Conservation (phyloP, 805 yeast species). For the Hanseniaspora thailandica region DNA sequence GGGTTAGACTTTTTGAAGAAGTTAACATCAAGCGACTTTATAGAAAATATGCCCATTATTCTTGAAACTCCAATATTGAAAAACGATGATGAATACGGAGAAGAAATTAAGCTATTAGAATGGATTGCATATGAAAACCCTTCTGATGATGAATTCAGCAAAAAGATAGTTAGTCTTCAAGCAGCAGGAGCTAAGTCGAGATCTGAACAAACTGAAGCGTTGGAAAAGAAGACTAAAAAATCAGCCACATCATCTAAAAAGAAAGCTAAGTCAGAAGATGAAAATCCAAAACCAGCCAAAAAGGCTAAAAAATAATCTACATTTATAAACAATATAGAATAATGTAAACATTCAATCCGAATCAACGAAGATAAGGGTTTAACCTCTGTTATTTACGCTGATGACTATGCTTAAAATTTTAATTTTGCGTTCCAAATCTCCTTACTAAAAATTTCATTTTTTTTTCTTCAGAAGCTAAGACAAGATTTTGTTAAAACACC, state of each 20-base stretch:
- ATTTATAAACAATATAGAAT: too few relatives aligned
- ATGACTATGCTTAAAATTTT: too few relatives aligned
- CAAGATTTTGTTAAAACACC: too few relatives aligned
- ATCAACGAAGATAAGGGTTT: too few relatives aligned
- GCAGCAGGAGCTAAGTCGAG: slow-evolving; percentile 58
- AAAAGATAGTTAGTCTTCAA: slow-evolving; percentile 39
- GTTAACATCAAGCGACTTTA: slow-evolving; percentile 54
- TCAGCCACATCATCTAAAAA: slow-evolving; percentile 21
- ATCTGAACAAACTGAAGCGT: slow-evolving; percentile 53
- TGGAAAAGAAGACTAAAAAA: slow-evolving; percentile 40
- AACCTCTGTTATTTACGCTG: too few relatives aligned
- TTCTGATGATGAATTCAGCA: slow-evolving; percentile 40
- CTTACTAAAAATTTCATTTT: too few relatives aligned
- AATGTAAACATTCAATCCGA: too few relatives aligned
- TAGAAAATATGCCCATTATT: slow-evolving; percentile 62
- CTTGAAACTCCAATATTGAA: slow-evolving; percentile 71
- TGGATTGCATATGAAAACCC: slow-evolving; percentile 41
- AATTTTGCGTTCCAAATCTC: too few relatives aligned
- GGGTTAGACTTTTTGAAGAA: slow-evolving; percentile 76
- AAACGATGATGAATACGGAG: slow-evolving; percentile 60
- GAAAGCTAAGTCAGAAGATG: slow-evolving; percentile 3
- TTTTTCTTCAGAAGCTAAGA: background rate
- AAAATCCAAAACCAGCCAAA: background rate
- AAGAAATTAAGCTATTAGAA: slow-evolving; percentile 70
- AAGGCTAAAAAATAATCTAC: background rate